Base-by-base conservation (phyloP, 2,329 filamentous ascomycete genomes). In the Penicillium digitatum region DNA sequence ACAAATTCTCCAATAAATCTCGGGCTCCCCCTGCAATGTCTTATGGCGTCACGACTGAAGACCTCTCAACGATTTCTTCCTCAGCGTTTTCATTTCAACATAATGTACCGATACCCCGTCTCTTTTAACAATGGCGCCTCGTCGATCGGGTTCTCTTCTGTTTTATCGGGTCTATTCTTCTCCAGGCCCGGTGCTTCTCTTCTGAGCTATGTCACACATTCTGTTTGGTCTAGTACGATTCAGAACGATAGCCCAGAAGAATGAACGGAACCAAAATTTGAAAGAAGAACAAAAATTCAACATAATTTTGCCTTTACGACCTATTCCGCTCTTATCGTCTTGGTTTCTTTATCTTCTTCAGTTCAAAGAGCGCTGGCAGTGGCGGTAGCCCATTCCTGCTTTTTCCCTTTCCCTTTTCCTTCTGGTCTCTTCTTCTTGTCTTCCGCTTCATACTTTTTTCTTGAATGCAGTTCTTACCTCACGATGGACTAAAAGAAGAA, bases 21-120 rank as follows among this genome's bases (percentile, higher is more conserved):
- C 57, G 62, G 62, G 59, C 56, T 48, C 18, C 32, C 52, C 59
- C 49, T 65, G 64, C 63, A 64, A 69, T 69, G 63, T 69, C 68
- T 72, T 65, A 72, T 66, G 69, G 67, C 69, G 68, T 68, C 64
- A 72, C 64, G 70, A 72, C 60, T 68, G 70, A 72, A 71, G 69
- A 72, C 67, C 66, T 72, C 70, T 72, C 70, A 72, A 73, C 70
- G 69, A 73, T 68, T 71, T 71, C 67, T 72, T 72, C 68, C 65
- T 66, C 63, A 71, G 68, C 68, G 69, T 70, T 67, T 66, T 61
- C 56, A 70, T 67, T 73, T 73, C 70, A 72, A 73, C 70, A 72
- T 70, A 58, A 63, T 65, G 63, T 65, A 60, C 63, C 68, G 69
- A 72, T 72, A 71, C 69, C 69, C 68, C 69, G 63, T 62, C 62